Evolutionary conservation across 192 early-diverging fungal genomes (phyloP), one percentile per base, ranked within the genome.

Genomic region (Gaertneriomyces sp.): DNA sequence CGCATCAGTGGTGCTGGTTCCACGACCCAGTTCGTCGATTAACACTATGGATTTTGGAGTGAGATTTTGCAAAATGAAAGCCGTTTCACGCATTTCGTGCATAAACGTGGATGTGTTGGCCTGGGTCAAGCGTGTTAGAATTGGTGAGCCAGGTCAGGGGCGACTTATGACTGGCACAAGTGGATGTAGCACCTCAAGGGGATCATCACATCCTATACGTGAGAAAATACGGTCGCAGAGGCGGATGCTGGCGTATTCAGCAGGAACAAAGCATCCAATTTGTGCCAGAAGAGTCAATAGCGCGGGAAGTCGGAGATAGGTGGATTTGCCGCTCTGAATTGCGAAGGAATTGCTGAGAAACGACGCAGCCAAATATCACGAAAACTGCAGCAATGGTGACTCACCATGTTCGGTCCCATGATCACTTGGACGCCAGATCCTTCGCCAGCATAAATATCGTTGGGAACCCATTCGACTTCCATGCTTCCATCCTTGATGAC

Each of bases 21-120:
- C 86, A 74, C 94, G 68, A 10, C 93, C 95, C 16, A 97, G 82
- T 76, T 97, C 95, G 71, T 97, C 95, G 65, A 97, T 90, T 49
- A 94, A 69, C 0, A 97, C 83, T 52, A 97, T 67, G 45, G 85
- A 87, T 45, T 79, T 67, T 39, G 78, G 72, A 39, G 85, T 86
- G n/a, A 83, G 81, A 64, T 90, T 85, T 50, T 88, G 76, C 58
- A 97, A 70, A 62, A 97, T 92, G 58, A 84, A 89, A 7, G 90
- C 78, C 0, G 88, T 86, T 62, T 95, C 95, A 51, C 77, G 77
- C 92, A 95, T 94, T 58, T 97, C 95, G 8, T 81, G 68, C 79
- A 91, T 82, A 72, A 95, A 97, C 0, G 91, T 82, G 4, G 91
- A 93, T 39, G 85, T 80, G 38, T 79, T 80, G 4, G 72, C 73